Conservation (phyloP, 805 yeast species). For the Limtongia smithiae region DNA sequence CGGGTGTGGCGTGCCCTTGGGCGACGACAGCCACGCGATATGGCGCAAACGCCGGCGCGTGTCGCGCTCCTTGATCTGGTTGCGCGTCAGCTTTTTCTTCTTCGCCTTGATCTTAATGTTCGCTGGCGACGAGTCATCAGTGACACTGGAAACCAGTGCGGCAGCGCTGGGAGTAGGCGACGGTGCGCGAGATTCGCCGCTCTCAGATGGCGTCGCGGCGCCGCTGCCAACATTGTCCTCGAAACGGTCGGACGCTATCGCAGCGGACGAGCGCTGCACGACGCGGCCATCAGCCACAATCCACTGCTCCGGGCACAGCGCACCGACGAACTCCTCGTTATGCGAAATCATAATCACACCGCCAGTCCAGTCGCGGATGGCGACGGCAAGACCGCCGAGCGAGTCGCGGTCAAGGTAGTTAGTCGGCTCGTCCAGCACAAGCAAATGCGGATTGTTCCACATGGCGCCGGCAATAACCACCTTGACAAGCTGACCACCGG, state of each 20-base stretch:
- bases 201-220: conserved; percentile 35
- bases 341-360: conserved; percentile 99
- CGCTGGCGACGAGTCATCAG: conserved; percentile 87
- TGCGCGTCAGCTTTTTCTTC: conserved; percentile 97
- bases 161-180: conserved; percentile 19
- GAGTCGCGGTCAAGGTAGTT: conserved; percentile 97
- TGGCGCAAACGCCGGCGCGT: conserved; percentile 93
- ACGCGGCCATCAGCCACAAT: conserved; percentile 87
- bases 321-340: conserved; percentile 94
- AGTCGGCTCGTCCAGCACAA: conserved; percentile 97
- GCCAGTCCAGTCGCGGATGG: conserved; percentile 96
- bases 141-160: conserved; percentile 26
- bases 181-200: conserved; percentile 36
- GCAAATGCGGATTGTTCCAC: conserved; percentile 98
- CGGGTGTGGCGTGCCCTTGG: conserved; percentile 97
- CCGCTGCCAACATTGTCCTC: conserved; percentile 66
- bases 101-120: conserved; percentile 87
- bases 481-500: conserved; percentile 97
- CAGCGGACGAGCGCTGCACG: conserved; percentile 75
- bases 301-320: conserved; percentile 98
- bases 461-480: conserved; percentile 99
- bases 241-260: conserved; percentile 72
- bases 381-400: conserved; percentile 93
- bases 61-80: conserved; percentile 85
- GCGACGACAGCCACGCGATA: conserved; percentile 89